Conservation (phyloP, 2,329 filamentous ascomycete genomes). For the Aspergillus quadrilineatus region DNA sequence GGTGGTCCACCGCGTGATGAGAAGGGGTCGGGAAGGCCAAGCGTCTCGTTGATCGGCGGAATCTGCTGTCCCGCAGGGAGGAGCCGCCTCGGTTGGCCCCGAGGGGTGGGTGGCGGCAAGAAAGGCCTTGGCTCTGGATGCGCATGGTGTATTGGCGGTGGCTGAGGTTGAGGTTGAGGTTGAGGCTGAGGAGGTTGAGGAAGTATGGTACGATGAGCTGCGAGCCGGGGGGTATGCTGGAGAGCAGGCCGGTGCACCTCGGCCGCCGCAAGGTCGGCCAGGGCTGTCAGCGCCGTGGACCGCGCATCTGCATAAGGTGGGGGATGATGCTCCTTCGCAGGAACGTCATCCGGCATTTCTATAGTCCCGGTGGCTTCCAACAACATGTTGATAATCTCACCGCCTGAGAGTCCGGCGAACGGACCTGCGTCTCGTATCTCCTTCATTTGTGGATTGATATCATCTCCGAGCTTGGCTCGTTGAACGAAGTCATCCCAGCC, state of each 20-base stretch:
- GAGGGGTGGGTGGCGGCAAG: constrained; percentile 27
- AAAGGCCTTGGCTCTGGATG: constrained; percentile 35
- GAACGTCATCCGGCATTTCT: constrained; percentile 13
- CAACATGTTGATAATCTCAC: constrained; percentile 27
- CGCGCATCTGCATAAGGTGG: constrained; percentile 16
- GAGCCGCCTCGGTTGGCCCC: constrained; percentile 37
- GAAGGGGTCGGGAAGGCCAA: constrained; percentile 41
- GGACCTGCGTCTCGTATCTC: constrained; percentile 32
- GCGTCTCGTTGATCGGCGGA: constrained; percentile 31
- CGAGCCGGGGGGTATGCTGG: constrained; percentile 48
- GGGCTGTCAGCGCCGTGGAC: constrained; percentile 32
- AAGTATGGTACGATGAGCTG: constrained; percentile 31
- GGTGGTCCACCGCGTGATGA: constrained; percentile 33
- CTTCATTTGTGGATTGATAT: constrained; percentile 41
- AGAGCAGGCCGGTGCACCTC: constrained; percentile 25
- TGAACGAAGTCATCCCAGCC: constrained; percentile 44
- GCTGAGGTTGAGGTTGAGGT: constrained; percentile 14
- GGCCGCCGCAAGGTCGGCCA: constrained; percentile 39
- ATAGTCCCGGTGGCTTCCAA: constrained; percentile 31
- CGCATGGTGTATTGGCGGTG: constrained; percentile 20
- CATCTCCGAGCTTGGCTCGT: constrained; percentile 38
- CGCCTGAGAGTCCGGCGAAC: constrained; percentile 25
- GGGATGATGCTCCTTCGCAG: constrained; percentile 10
- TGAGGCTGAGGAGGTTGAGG: constrained; percentile 25
- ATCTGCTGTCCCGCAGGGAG: constrained; percentile 36